phyloP scores from a whole-genome alignment of 139 green algal species.

The Chlamydomonas eustigma region DNA sequence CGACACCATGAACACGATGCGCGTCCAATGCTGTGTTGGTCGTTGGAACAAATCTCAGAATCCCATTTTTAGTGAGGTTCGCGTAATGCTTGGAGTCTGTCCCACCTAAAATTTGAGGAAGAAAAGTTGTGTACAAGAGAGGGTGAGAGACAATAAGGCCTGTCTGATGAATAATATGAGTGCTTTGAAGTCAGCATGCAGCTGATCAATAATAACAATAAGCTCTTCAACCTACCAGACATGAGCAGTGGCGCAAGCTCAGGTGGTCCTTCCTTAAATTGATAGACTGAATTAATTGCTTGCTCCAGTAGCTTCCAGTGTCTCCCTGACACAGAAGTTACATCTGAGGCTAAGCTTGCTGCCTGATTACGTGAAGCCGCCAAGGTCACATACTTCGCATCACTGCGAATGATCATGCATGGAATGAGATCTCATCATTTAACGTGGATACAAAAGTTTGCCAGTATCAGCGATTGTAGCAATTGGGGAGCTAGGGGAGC shows the following conservation, averaged over 20 bases:
- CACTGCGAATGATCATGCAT: too few relatives aligned
- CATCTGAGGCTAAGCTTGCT: not conserved
- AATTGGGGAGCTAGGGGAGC: too few relatives aligned
- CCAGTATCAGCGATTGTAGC: too few relatives aligned
- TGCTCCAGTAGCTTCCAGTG: conserved; percentile 45
- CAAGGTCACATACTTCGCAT: not conserved
- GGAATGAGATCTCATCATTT: too few relatives aligned
- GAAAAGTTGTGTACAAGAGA: too few relatives aligned
- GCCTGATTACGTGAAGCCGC: not conserved
- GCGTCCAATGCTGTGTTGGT: conserved; percentile 18
- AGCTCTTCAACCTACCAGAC: not conserved
- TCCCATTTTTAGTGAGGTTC: conserved; percentile 24
- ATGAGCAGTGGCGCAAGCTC: not conserved
- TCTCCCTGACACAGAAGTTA: conserved; percentile 27
- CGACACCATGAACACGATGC: not conserved
- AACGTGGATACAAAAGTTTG: too few relatives aligned
- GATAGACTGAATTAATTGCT: conserved; percentile 32
- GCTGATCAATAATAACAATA: too few relatives aligned
- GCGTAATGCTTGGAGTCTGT: conserved; percentile 59
- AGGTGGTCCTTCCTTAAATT: not conserved
- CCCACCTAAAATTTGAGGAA: conserved; percentile 1
- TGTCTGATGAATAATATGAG: too few relatives aligned
- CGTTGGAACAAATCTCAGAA: conserved; percentile 54
- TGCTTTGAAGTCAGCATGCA: too few relatives aligned
- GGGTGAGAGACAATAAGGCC: too few relatives aligned